These are phyloP conservation scores for Cryphonectria parasitica DNA, from an alignment of 2,329 filamentous ascomycete genomes.

Conservation along the genomic window DNA sequence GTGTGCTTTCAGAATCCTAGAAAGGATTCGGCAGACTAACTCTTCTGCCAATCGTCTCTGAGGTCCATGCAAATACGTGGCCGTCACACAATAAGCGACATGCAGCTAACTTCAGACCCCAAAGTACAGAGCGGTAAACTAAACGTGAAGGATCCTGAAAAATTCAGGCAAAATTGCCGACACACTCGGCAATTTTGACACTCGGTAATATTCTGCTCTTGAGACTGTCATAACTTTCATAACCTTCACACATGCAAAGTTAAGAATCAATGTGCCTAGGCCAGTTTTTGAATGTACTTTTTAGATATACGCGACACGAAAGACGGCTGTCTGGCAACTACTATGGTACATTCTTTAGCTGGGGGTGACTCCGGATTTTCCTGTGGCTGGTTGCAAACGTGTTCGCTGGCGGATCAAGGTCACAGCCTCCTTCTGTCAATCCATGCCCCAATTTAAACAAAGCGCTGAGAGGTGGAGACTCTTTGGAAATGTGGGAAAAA, in stretches of 20 bases:
- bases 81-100: neutral
- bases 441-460: neutral
- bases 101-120: neutral
- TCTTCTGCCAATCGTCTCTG: neutral
- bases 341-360: neutral
- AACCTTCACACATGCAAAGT: neutral
- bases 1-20: neutral
- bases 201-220: neutral
- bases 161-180: neutral
- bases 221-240: neutral
- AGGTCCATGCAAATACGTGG: neutral
- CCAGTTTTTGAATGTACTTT: too few relatives aligned
- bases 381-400: neutral
- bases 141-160: neutral
- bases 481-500: neutral
- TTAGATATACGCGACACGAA: neutral
- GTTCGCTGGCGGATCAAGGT: neutral
- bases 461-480: too few relatives aligned
- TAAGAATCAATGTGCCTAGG: too few relatives aligned
- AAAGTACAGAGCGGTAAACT: neutral
- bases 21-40: neutral
- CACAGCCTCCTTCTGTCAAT: neutral
- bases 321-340: neutral
- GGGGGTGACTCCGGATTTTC: neutral
- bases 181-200: neutral